Evolutionary conservation across 768 basidiomycete genomes (phyloP).

Genomic region (Boletus edulis): DNA sequence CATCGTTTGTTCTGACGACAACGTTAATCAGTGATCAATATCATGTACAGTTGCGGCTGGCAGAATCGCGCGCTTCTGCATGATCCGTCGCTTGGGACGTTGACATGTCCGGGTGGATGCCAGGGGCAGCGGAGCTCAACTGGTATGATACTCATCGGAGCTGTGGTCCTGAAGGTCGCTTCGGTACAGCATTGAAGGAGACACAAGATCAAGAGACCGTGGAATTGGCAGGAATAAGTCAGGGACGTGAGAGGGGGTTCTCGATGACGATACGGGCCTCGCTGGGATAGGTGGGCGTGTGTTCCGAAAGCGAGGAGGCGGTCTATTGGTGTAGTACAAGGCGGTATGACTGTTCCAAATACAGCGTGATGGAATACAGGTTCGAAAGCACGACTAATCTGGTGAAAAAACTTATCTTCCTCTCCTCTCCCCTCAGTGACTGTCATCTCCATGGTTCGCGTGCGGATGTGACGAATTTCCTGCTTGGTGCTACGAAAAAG

Average conservation of each 20-base stretch:
- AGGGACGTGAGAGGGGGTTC: constrained; percentile 4
- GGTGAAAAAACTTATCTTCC: not conserved
- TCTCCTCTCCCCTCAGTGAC: not conserved
- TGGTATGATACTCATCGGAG: too few relatives aligned
- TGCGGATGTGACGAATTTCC: constrained; percentile 27
- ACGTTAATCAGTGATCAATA: too few relatives aligned
- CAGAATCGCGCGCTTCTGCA: too few relatives aligned
- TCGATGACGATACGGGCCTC: too few relatives aligned
- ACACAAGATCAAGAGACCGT: not conserved
- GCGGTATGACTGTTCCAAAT: constrained; percentile 7
- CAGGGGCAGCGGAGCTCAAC: too few relatives aligned
- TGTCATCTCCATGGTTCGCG: constrained; percentile 22
- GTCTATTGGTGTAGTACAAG: constrained; percentile 16
- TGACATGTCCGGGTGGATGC: too few relatives aligned
- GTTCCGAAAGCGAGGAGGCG: not conserved
- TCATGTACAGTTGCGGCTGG: too few relatives aligned
- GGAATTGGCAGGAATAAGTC: constrained; percentile 33
- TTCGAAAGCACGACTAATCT: not conserved
- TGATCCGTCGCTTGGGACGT: too few relatives aligned
- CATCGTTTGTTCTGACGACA: too few relatives aligned
- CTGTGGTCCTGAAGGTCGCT: not conserved
- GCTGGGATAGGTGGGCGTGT: too few relatives aligned
- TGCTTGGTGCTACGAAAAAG: constrained; percentile 24
- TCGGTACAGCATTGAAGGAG: not conserved
- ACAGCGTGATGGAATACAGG: constrained; percentile 15